Evolutionary conservation across 805 yeast genomes (phyloP), one percentile per base, ranked within the genome.

Genomic region (Saturnispora ahearnii): DNA sequence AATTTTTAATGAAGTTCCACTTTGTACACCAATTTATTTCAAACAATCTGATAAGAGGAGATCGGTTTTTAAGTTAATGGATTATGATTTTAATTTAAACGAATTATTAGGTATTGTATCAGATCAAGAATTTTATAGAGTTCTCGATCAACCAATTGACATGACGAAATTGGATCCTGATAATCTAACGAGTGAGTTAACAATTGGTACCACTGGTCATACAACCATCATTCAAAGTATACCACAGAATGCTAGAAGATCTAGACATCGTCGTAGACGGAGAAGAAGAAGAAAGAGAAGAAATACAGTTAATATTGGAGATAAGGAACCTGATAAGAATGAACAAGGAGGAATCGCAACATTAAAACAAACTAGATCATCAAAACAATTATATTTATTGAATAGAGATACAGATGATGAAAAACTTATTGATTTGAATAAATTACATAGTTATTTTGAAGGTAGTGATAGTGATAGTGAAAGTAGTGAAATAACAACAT

Each of bases 1-100:
- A 0, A 51, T 72, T 12, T 70, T 64, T 56, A 64, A 60, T 48
- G 76, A 73, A 51, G 63, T 72, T 10, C 76, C 77, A 5, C 50
- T 71, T 36, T 59, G 65, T 42, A 58, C 62, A 2, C 70, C 71
- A 38, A 59, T 65, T 7, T 66, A 65, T 49, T 53, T 66, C 31
- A 64, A 61, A 44, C 67, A 63, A 48, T 55, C 61, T 2, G 55
- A 49, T 4, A 38, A 47, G 3, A 51, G 57, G 24, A 51, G 66
- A 36, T 53, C 62, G 7, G 51, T 58, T 2, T 65, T 64, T 52
- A 57, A 53, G 13, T 52, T 64, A 34, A 64, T 60, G 62, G 70
- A 66, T 48, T 64, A 63, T 48, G 69, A 66, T 48, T 62, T 63
- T 50, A 64, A 61, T 48, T 49, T 66, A n/a, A 53, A 58, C 13